A percentile compares a stretch with the other conserved stretches of the same genome.
Evolutionary conservation across 495 filamentous ascomycete genomes (phyloP).

Genomic region (Hamigera avellanea): DNA sequence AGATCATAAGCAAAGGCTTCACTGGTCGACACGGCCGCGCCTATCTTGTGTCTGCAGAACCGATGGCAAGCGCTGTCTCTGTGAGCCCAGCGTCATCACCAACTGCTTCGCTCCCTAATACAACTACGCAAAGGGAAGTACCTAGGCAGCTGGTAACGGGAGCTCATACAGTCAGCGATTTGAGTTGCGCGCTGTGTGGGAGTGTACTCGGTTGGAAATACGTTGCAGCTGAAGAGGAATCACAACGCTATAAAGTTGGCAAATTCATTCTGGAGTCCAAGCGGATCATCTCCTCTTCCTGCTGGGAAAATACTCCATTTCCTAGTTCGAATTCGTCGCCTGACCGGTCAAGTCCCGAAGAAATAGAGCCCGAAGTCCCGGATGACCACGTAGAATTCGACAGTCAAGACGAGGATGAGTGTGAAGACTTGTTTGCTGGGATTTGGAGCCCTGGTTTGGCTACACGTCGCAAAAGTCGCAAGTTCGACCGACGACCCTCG

Average conservation of each 20-base stretch:
- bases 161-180: conserved; percentile 47
- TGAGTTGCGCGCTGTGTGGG: conserved; percentile 49
- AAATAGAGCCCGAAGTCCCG: conserved; percentile 2
- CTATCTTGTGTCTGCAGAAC: conserved; percentile 58
- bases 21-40: conserved; percentile 89
- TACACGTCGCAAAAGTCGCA: conserved; percentile 47
- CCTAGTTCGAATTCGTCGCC: not conserved
- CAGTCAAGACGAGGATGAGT: conserved; percentile 87
- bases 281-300: conserved; percentile 49
- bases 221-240: conserved; percentile 66
- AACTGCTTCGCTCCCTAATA: conserved; percentile 37
- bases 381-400: conserved; percentile 58
- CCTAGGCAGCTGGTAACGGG: conserved; percentile 71
- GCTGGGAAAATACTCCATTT: conserved; percentile 49
- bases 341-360: not conserved
- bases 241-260: conserved; percentile 85
- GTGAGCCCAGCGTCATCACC: conserved; percentile 21
- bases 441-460: conserved; percentile 69
- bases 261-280: conserved; percentile 93
- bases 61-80: conserved; percentile 14
- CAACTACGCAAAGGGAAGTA: conserved; percentile 47
- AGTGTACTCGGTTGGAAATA: conserved; percentile 88
- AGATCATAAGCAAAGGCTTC: conserved; percentile 87
- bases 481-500: conserved; percentile 20
- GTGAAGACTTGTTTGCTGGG: conserved; percentile 84